Evolutionary conservation across 2,329 filamentous ascomycete species (phyloP).

Genomic region (Aspergillus sp.): DNA sequence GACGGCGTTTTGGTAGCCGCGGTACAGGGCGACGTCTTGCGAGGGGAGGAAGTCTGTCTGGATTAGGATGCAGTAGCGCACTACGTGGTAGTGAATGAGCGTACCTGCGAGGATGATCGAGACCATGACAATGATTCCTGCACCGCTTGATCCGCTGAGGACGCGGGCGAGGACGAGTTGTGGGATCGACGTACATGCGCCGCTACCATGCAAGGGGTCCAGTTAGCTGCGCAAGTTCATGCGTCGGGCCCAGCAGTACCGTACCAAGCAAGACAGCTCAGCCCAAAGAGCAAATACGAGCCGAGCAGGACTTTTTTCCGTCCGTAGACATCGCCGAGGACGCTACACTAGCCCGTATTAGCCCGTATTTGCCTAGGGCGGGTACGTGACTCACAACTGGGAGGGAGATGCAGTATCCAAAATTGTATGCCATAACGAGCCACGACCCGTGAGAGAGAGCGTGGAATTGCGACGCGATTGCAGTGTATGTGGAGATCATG

Average conservation of each 20-base stretch:
- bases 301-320: constrained; percentile 45
- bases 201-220: neutral
- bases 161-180: constrained; percentile 41
- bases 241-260: neutral
- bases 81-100: neutral
- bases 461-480: constrained; percentile 53
- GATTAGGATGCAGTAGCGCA: neutral
- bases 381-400: constrained; percentile 33
- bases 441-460: constrained; percentile 47
- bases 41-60: constrained; percentile 47
- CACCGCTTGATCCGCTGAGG: constrained; percentile 42
- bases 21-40: constrained; percentile 47
- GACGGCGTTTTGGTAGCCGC: constrained; percentile 53
- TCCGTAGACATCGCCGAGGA: constrained; percentile 52
- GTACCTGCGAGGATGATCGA: constrained; percentile 45
- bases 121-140: constrained; percentile 44
- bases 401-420: constrained; percentile 48
- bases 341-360: constrained; percentile 41
- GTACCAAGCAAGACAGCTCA: constrained; percentile 30
- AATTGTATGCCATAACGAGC: constrained; percentile 51
- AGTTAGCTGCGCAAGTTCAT: too few species aligned
- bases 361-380: neutral
- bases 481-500: constrained; percentile 66
- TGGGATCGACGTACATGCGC: constrained; percentile 19
- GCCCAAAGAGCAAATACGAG: constrained; percentile 38